A percentile compares a stretch with the other conserved stretches of the same genome.
Evolutionary conservation across 106 monocot species (phyloP).

Genomic region (Acorus gramineus): DNA sequence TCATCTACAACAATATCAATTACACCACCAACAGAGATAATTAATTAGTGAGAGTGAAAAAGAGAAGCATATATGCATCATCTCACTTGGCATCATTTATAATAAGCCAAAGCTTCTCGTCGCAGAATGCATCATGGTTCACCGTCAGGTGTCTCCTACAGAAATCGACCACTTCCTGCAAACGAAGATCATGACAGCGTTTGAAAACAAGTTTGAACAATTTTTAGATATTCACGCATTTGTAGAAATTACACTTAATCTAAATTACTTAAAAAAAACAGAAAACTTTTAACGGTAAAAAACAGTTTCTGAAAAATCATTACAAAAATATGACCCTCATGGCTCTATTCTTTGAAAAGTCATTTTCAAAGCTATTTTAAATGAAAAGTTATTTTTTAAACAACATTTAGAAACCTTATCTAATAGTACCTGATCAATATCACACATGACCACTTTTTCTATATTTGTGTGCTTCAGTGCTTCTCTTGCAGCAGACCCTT

Average conservation of each 20-base stretch:
- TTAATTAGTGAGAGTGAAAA: not conserved
- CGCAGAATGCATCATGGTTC: conserved; percentile 45
- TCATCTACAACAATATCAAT: too few species aligned
- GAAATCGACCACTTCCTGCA: conserved; percentile 74
- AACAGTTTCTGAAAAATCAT: too few species aligned
- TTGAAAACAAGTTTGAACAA: too few species aligned
- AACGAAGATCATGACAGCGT: not conserved
- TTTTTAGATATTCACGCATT: not conserved
- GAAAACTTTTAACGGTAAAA: too few species aligned
- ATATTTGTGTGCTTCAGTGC: conserved; percentile 58
- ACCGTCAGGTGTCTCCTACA: conserved; percentile 42
- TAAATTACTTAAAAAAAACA: too few species aligned
- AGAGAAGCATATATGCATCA: not conserved
- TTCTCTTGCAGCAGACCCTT: conserved; percentile 85
- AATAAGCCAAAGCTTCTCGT: conserved; percentile 53
- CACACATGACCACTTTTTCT: conserved; percentile 64
- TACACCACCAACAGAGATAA: too few species aligned
- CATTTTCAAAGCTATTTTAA: too few species aligned
- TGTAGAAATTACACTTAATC: too few species aligned
- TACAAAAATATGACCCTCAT: too few species aligned
- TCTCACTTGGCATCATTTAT: conserved; percentile 77
- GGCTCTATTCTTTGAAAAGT: too few species aligned
- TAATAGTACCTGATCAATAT: conserved; percentile 55
- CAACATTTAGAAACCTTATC: too few species aligned
- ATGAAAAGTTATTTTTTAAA: too few species aligned